phyloP scores from a whole-genome alignment of 2,329 filamentous ascomycete genomes.

The Penicillium expansum region DNA sequence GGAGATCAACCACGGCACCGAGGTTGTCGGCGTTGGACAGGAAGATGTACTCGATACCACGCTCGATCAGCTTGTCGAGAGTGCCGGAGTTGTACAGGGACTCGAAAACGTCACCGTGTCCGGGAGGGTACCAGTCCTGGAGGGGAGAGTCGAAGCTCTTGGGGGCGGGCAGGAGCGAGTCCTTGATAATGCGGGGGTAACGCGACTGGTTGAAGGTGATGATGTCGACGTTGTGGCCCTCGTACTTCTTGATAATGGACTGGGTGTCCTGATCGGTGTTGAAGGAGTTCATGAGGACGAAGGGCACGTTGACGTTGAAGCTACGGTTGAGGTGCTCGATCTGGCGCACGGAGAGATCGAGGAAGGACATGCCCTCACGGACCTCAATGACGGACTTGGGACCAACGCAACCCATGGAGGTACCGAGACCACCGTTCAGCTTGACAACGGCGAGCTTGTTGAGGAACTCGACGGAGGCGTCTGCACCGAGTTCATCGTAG shows the following conservation, averaged over 20 bases:
- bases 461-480: constrained; percentile 87
- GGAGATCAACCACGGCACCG: constrained; percentile 93
- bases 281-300: constrained; percentile 99
- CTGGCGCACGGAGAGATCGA: constrained; percentile 96
- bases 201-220: constrained; percentile 99
- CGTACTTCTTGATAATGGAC: constrained; percentile 99
- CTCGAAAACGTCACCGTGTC: constrained; percentile 99
- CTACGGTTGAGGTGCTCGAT: constrained; percentile 99
- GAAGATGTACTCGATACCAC: constrained; percentile 97
- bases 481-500: constrained; percentile 85
- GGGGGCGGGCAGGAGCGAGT: constrained; percentile 92
- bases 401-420: constrained; percentile 98
- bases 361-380: constrained; percentile 99
- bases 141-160: constrained; percentile 85
- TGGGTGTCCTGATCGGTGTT: constrained; percentile 98
- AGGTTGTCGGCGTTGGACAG: constrained; percentile 99
- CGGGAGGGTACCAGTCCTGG: constrained; percentile 97
- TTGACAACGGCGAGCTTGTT: constrained; percentile 98
- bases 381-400: constrained; percentile 99
- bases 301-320: constrained; percentile 94
- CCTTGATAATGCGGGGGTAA: constrained; percentile 97
- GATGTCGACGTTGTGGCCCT: constrained; percentile 99
- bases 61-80: constrained; percentile 91
- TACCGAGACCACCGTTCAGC: constrained; percentile 98
- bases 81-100: constrained; percentile 99